These are phyloP conservation scores for Aspergillus fumigatiaffinis DNA, from an alignment of 2,329 filamentous ascomycete species.

Conservation along the genomic window DNA sequence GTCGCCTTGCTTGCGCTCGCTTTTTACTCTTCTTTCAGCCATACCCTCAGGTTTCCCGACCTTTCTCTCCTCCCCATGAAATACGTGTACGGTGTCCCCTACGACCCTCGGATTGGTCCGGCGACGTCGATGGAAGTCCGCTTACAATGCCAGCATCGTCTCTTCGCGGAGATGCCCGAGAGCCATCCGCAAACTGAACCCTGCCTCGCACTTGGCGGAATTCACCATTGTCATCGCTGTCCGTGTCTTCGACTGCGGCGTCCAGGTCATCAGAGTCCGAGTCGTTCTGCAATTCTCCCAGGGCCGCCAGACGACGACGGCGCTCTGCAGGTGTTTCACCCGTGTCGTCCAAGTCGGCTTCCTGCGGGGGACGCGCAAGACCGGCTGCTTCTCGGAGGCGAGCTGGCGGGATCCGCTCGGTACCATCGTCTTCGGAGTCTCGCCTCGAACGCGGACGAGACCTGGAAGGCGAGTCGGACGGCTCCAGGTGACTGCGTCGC, in stretches of 20 bases:
- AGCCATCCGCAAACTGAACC: constrained; percentile 33
- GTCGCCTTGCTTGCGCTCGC: not conserved
- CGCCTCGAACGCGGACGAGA: constrained; percentile 20
- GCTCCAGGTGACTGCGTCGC: constrained; percentile 34
- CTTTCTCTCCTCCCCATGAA: constrained; percentile 42
- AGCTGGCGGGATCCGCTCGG: constrained; percentile 39
- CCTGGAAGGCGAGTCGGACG: constrained; percentile 19
- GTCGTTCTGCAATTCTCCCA: constrained; percentile 32
- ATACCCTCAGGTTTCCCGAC: constrained; percentile 19
- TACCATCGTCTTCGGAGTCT: constrained; percentile 43
- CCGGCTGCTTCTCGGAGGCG: constrained; percentile 32
- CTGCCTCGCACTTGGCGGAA: constrained; percentile 20
- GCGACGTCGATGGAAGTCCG: constrained; percentile 12
- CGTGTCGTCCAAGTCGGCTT: constrained; percentile 31
- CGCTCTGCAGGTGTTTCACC: constrained; percentile 45
- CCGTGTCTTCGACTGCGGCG: constrained; percentile 17
- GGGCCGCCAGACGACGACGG: constrained; percentile 43
- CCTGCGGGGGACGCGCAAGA: constrained; percentile 20
- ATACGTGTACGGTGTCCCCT: constrained; percentile 28
- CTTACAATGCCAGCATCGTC: constrained; percentile 9
- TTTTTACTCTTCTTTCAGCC: not conserved
- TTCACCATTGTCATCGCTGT: constrained; percentile 21
- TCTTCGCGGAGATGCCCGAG: constrained; percentile 23
- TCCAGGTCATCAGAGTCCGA: constrained; percentile 24
- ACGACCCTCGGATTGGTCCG: constrained; percentile 1